A percentile compares a stretch with the other conserved stretches of the same genome.
These are phyloP conservation scores for Oryza glaberrima DNA, from an alignment of 176 grass and related monocot genomes.

Conservation along the genomic window DNA sequence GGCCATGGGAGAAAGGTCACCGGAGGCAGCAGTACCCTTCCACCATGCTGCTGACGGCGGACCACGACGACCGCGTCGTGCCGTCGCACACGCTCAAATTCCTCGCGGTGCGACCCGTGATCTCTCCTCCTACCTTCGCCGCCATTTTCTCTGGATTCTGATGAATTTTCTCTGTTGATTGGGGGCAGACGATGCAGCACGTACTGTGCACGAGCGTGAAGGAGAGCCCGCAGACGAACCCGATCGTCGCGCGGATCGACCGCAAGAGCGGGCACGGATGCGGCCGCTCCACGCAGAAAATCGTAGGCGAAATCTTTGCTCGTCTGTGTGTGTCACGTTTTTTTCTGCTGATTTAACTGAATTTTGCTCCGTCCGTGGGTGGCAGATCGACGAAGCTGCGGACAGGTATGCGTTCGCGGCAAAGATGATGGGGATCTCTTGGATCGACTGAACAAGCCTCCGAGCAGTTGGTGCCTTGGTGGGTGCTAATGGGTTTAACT, in stretches of 20 bases:
- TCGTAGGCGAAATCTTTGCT: conserved; percentile 42
- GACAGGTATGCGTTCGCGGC: conserved; percentile 90
- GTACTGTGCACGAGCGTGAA: conserved; percentile 52
- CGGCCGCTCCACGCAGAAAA: conserved; percentile 88
- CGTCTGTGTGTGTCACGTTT: too few relatives aligned
- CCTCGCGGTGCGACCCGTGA: conserved; percentile 57
- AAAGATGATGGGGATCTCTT: conserved; percentile 61
- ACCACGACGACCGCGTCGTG: conserved; percentile 92
- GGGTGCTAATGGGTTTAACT: too few relatives aligned
- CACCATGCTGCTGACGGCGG: conserved; percentile 85
- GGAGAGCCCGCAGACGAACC: conserved; percentile 74
- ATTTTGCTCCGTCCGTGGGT: not conserved
- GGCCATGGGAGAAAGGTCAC: conserved; percentile 62
- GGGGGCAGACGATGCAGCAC: conserved; percentile 70
- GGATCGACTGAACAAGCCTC: conserved; percentile 49
- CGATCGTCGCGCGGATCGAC: conserved; percentile 83
- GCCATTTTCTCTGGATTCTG: not conserved
- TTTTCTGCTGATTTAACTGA: not conserved
- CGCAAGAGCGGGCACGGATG: conserved; percentile 85
- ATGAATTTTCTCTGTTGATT: not conserved
- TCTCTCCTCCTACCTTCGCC: too few relatives aligned
- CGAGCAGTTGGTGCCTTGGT: not conserved
- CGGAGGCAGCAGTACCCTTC: conserved; percentile 54
- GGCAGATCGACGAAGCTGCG: conserved; percentile 76
- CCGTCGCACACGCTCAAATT: conserved; percentile 89